Conservation (phyloP, 352 stramenopile genomes). For the Vaucheria bursata region DNA sequence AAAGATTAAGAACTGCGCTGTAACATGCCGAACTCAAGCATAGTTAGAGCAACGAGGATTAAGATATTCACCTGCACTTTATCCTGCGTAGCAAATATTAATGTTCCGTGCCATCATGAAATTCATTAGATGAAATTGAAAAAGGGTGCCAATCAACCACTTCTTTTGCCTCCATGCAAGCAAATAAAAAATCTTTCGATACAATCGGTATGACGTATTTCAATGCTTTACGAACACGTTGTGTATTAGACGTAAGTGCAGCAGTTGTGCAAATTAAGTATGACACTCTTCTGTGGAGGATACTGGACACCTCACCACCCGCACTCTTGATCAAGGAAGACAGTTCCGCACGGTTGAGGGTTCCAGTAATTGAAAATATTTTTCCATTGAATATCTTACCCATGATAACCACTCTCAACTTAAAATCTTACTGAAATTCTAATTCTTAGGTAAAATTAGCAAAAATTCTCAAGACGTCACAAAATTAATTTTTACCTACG, state of each 20-base stretch:
- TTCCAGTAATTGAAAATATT: background rate
- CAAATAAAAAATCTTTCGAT: conserved; percentile 9
- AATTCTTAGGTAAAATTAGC: too few species aligned
- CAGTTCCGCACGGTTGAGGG: background rate
- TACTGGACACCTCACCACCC: conserved; percentile 25
- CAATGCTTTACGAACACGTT: conserved; percentile 35
- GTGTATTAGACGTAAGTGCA: conserved; percentile 24
- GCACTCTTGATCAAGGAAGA: background rate
- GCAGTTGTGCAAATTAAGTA: conserved; percentile 32
- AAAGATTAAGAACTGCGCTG: too few species aligned
- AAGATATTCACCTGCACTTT: too few species aligned
- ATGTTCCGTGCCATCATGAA: too few species aligned
- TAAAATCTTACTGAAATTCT: too few species aligned
- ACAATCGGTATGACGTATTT: conserved; percentile 27
- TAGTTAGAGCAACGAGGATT: too few species aligned
- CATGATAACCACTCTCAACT: too few species aligned
- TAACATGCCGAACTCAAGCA: too few species aligned
- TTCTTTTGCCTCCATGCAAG: background rate
- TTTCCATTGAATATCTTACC: background rate
- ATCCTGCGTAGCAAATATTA: too few species aligned
- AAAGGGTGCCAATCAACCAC: background rate
- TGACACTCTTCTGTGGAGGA: conserved; percentile 42
- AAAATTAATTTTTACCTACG: too few species aligned
- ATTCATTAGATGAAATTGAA: background rate
- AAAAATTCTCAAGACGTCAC: too few species aligned